phyloP scores from a whole-genome alignment of 2,329 filamentous ascomycete genomes.

The Berkeleyomyces rouxiae region DNA sequence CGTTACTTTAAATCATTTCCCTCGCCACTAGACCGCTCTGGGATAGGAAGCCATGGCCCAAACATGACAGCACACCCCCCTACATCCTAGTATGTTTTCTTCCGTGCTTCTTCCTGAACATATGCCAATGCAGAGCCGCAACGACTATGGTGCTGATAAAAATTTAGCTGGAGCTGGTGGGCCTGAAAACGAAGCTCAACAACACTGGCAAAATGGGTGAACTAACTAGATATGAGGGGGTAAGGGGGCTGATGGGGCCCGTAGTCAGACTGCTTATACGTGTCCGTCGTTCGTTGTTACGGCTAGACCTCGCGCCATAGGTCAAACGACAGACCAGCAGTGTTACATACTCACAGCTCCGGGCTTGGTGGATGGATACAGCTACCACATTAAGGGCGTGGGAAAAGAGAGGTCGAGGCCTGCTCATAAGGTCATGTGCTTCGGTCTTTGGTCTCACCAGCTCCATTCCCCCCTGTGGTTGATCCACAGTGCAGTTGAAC shows the following conservation, averaged over 20 bases:
- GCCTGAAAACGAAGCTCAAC: neutral
- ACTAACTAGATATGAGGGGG: no score
- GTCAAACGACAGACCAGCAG: no score
- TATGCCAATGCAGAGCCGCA: slow-evolving; percentile 1
- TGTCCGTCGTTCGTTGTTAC: no score
- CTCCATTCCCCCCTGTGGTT: neutral
- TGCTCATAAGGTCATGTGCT: neutral
- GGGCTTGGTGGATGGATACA: neutral
- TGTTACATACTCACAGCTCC: no score
- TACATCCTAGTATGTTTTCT: neutral
- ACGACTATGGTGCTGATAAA: neutral
- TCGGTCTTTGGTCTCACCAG: neutral
- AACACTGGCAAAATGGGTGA: no score
- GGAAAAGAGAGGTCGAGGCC: neutral
- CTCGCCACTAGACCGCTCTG: neutral
- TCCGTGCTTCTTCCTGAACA: neutral
- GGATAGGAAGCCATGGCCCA: neutral
- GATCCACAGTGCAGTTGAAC: neutral
- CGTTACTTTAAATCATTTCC: neutral
- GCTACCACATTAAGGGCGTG: neutral
- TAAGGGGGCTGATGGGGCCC: no score
- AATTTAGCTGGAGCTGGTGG: neutral
- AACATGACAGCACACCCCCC: neutral
- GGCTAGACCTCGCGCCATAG: no score
- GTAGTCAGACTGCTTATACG: no score